Evolutionary conservation across 371 early-diverging fungal species (phyloP).

Genomic region (Mucor indicus): DNA sequence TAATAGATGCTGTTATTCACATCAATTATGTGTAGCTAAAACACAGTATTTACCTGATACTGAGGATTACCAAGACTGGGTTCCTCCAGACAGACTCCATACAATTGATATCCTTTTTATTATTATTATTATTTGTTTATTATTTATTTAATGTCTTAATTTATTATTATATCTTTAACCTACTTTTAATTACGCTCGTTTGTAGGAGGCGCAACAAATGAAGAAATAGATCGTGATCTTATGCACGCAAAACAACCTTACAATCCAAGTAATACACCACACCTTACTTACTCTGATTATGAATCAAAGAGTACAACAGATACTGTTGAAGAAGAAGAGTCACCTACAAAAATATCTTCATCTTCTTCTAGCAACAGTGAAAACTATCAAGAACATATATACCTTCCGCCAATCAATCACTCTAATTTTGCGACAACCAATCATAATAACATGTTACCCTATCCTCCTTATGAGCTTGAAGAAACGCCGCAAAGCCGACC

Average conservation of each 20-base stretch:
- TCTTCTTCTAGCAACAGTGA: neutral
- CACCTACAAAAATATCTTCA: slow-evolving; percentile 1
- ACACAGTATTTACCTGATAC: neutral
- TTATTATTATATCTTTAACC: slow-evolving; percentile 13
- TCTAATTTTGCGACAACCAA: too few relatives aligned
- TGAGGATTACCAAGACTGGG: slow-evolving; percentile 21
- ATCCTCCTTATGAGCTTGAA: slow-evolving; percentile 15
- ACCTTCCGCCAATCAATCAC: too few relatives aligned
- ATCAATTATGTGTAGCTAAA: too few relatives aligned
- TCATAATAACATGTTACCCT: too few relatives aligned
- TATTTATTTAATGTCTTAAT: neutral
- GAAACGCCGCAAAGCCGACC: slow-evolving; percentile 11
- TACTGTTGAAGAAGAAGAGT: slow-evolving; percentile 12
- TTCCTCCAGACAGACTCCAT: slow-evolving; percentile 25
- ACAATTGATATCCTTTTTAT: slow-evolving; percentile 34
- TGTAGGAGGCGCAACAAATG: slow-evolving; percentile 27
- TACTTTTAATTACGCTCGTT: slow-evolving; percentile 22
- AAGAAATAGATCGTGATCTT: slow-evolving; percentile 25
- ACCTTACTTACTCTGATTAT: slow-evolving; percentile 25
- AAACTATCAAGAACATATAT: too few relatives aligned
- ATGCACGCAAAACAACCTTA: slow-evolving; percentile 24
- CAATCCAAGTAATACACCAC: slow-evolving; percentile 22
- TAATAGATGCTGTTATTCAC: neutral
- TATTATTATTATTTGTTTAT: neutral
- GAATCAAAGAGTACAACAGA: slow-evolving; percentile 31